phyloP scores from a whole-genome alignment of 345 rosid genomes.

The Ailanthus altissimus region DNA sequence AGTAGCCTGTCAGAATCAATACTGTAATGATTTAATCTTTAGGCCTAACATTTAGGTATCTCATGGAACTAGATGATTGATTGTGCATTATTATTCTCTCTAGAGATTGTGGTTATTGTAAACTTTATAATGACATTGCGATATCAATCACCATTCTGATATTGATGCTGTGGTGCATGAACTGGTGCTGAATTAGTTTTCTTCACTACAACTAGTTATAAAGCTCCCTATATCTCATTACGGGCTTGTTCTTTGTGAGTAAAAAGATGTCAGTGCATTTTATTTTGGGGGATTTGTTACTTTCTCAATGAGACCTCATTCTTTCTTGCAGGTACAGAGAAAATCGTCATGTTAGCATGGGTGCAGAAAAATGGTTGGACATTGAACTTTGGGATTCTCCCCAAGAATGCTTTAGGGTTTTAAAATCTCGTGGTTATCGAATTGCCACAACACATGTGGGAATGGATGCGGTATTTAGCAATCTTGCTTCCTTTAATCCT shows the following conservation, averaged over 20 bases:
- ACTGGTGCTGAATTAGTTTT: neutral
- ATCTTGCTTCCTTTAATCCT: conserved; percentile 15
- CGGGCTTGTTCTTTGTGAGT: neutral
- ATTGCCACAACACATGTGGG: conserved; percentile 90
- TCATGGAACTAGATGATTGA: conserved; percentile 1
- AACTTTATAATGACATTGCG: neutral
- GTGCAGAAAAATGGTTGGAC: conserved; percentile 99
- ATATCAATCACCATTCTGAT: neutral
- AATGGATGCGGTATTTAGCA: conserved; percentile 67
- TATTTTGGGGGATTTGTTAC: neutral
- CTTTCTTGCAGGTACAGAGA: conserved; percentile 65
- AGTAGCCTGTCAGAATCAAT: neutral
- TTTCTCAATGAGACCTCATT: neutral
- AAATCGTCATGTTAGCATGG: conserved; percentile 95
- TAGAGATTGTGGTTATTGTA: too few species aligned
- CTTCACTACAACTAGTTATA: neutral
- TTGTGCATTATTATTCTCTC: neutral
- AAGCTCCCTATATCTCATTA: neutral
- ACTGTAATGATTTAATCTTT: neutral
- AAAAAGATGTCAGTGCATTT: neutral
- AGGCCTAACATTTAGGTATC: neutral
- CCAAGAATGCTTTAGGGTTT: conserved; percentile 61
- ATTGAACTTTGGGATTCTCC: conserved; percentile 92
- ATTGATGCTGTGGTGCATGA: neutral
- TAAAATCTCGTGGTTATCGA: conserved; percentile 81